Base-by-base conservation (phyloP, 306 rosid genomes). In the Ammopiptanthus mongolicus region DNA sequence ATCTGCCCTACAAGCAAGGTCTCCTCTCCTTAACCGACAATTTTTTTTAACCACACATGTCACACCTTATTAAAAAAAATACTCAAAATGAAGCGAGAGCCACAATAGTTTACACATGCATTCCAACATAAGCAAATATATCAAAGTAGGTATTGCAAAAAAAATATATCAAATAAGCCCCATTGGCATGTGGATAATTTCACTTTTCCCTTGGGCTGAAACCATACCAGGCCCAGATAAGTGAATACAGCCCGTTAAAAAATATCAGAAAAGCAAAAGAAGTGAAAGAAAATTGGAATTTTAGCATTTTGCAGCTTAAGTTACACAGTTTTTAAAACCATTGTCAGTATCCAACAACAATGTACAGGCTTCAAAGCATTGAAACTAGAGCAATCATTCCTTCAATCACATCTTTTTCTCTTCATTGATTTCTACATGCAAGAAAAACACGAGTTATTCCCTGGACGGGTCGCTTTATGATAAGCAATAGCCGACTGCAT, bases 141-240 rank as follows among this genome's bases (percentile, higher is more conserved):
- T 10, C 14, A 41, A 41, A 41, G 15, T 44, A 12, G 1, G 5
- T 44, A 44, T 13, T 11, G 50, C 17, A 10, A 41, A 10, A 41
- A 41, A 7, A 51, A 18, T n/a, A n/a, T n/a, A n/a, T n/a, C n/a
- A n/a, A 41, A 41, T 14, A 53, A 19, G 10, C 14, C 59, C 33
- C 47, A 2, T 52, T 15, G 25, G 18, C 44, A 13, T 31, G 37
- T 13, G 23, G 7, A 63, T 9, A 48, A 36, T n/a, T 67, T 9
- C 19, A 47, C n/a, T n/a, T n/a, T n/a, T n/a, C n/a, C n/a, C n/a
- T n/a, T 78, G 73, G 82, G 59, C 67, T 33, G 15, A 47, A 44
- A 33, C 25, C 22, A 18, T 5, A 21, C 5, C 0, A 31, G 69
- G 81, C 75, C 75, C 60, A 42, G 0, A 37, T 13, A 10, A 1